Evolutionary conservation across 495 filamentous ascomycete genomes (phyloP), one percentile per base, ranked within the genome.

Genomic region (Penicillium bialowiezense): DNA sequence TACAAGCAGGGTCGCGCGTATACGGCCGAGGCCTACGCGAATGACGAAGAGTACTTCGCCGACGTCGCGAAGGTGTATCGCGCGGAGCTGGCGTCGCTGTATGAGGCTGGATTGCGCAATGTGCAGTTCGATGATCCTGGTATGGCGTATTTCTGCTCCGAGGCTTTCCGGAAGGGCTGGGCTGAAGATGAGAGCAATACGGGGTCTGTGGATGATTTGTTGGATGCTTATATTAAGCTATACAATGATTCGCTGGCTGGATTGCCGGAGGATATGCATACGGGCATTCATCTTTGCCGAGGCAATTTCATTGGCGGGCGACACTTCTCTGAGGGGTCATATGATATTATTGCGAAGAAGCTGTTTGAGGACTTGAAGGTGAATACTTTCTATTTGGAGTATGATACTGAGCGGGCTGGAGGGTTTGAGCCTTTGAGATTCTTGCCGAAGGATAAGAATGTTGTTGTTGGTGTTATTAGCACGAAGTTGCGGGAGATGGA

Each of bases 361-460:
- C 64, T 87, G 26, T 86, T 87, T 68, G 71, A 78, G 62, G 74
- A 77, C 29, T 74, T 86, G 40, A 75, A 86, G 51, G 82, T 85
- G 19, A 75, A 82, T 51, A 85, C 81, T 2, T 87, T 82, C 68
- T 86, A 86, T 62, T 76, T 87, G 50, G 83, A 87, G 67, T 87
- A 80, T 56, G 83, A 87, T 61, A 85, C 84, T 24, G 75, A 77
- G 41, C 80, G 83, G 6, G 82, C 82, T 1, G 83, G 83, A 31
- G 80, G 81, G 29, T 87, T 86, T 63, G 77, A 82, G 56, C 83
- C 83, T n/a, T 71, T 86, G 40, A 71, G 74, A 37, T 71, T 74
- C 54, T 70, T 87, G 36, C 83, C 83, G 33, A 75, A 76, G 65
- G 66, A 79, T 70, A 86, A 87, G 76, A 78, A 79, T 36, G 81